Evolutionary conservation across 2,329 filamentous ascomycete genomes (phyloP).

Genomic region (Polytolypa hystricis): DNA sequence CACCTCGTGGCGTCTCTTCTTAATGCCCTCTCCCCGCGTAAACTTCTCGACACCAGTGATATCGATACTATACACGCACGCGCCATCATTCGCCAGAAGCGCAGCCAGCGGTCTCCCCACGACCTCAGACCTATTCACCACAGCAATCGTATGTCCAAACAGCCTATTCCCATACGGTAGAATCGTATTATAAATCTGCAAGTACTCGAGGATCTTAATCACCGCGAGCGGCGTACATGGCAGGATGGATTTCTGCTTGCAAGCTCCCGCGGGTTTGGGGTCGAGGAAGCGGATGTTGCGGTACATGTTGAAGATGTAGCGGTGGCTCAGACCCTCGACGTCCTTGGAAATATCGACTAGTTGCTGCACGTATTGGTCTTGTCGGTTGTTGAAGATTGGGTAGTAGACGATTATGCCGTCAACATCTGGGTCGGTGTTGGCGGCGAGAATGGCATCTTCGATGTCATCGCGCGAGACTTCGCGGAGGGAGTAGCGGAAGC

Average conservation of each 20-base stretch:
- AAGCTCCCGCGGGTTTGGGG: constrained; percentile 45
- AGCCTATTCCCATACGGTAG: constrained; percentile 85
- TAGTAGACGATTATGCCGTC: constrained; percentile 98
- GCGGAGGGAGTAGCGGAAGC: constrained; percentile 79
- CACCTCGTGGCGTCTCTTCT: constrained; percentile 76
- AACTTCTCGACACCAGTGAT: constrained; percentile 86
- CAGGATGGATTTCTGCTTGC: constrained; percentile 78
- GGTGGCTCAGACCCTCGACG: constrained; percentile 87
- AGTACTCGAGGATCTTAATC: constrained; percentile 91
- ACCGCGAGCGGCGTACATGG: constrained; percentile 93
- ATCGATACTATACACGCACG: constrained; percentile 90
- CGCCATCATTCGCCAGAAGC: constrained; percentile 88
- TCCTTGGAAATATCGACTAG: constrained; percentile 84
- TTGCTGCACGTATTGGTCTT: constrained; percentile 94
- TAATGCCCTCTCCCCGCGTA: constrained; percentile 76
- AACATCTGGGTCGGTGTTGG: constrained; percentile 65
- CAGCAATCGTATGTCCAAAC: constrained; percentile 86
- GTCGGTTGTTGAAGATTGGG: constrained; percentile 81
- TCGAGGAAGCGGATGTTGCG: constrained; percentile 95
- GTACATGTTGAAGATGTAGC: constrained; percentile 98
- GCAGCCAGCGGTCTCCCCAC: constrained; percentile 88
- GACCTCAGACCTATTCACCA: constrained; percentile 93
- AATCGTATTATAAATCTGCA: constrained; percentile 94
- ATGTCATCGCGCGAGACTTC: constrained; percentile 76
- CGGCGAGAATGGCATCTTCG: constrained; percentile 75